Percentiles rank a stretch among this genome's conserved stretches.
phyloP scores from a whole-genome alignment of 2,329 filamentous ascomycete genomes.

The Lachnellula subtilissima region DNA sequence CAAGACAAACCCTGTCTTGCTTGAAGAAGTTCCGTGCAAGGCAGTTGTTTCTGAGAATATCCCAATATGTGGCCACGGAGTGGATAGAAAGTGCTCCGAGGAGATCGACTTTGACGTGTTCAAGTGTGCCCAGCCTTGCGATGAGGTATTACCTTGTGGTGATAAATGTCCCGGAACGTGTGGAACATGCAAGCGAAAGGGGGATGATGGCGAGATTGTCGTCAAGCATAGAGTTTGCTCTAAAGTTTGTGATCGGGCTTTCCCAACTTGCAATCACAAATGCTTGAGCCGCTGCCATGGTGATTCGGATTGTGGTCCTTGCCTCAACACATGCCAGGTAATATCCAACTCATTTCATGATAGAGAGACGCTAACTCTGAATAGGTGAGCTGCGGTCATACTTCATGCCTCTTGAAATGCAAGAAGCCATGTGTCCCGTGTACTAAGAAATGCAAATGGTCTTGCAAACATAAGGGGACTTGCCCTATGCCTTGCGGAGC shows the following conservation, averaged over 20 bases:
- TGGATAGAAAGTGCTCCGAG: neutral
- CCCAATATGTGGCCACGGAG: neutral
- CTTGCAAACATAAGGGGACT: slow-evolving; percentile 10
- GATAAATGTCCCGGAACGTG: neutral
- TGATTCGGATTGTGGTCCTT: neutral
- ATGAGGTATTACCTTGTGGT: neutral
- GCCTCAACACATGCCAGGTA: slow-evolving; percentile 2
- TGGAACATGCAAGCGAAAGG: neutral
- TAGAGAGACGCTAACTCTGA: neutral
- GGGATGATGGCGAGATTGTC: neutral
- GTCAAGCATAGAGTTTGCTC: neutral
- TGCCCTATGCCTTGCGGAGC: slow-evolving; percentile 19
- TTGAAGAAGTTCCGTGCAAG: neutral
- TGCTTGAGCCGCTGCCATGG: slow-evolving; percentile 3
- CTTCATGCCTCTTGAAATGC: slow-evolving; percentile 7
- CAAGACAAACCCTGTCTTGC: neutral
- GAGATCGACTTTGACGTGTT: neutral
- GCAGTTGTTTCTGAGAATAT: neutral
- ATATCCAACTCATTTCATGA: slow-evolving; percentile 1
- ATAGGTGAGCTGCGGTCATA: neutral
- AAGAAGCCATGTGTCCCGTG: slow-evolving; percentile 16
- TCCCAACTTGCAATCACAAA: slow-evolving; percentile 2
- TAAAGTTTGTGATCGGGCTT: neutral
- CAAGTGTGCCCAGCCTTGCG: neutral
- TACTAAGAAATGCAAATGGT: slow-evolving; percentile 13